These are phyloP conservation scores for Glycine soja DNA, from an alignment of 306 rosid species.

Conservation along the genomic window DNA sequence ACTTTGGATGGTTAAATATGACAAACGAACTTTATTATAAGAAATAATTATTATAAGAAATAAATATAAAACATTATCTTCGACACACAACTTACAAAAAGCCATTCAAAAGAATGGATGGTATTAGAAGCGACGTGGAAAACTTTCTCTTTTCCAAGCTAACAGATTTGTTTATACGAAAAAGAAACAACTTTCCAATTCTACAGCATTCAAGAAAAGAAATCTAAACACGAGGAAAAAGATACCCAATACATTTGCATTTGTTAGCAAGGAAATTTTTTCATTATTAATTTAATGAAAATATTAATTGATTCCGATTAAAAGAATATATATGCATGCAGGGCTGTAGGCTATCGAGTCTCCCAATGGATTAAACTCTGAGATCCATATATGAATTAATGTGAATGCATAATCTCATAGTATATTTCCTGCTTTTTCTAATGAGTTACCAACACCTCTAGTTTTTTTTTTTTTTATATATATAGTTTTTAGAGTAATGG, in stretches of 20 bases:
- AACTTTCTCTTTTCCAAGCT: not conserved
- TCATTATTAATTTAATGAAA: too few relatives aligned
- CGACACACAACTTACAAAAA: not conserved
- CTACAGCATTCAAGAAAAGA: conserved; percentile 17
- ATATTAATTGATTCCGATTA: too few relatives aligned
- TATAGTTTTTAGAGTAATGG: too few relatives aligned
- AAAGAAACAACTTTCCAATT: not conserved
- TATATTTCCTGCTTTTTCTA: too few relatives aligned
- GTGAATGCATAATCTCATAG: too few relatives aligned
- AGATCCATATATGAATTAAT: too few relatives aligned
- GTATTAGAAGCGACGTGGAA: not conserved
- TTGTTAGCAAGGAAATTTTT: not conserved
- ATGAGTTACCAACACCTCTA: too few relatives aligned
- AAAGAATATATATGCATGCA: too few relatives aligned
- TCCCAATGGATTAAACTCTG: too few relatives aligned
- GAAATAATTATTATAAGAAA: not conserved
- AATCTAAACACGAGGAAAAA: not conserved
- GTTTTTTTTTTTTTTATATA: too few relatives aligned
- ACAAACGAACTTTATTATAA: not conserved
- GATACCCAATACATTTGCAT: not conserved
- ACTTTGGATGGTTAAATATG: conserved; percentile 11
- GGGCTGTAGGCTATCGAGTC: too few relatives aligned
- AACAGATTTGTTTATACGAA: not conserved
- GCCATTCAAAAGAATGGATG: not conserved
- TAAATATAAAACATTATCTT: conserved; percentile 29